Conservation (phyloP, 75 land plant species). For the Picea sitchensis region DNA sequence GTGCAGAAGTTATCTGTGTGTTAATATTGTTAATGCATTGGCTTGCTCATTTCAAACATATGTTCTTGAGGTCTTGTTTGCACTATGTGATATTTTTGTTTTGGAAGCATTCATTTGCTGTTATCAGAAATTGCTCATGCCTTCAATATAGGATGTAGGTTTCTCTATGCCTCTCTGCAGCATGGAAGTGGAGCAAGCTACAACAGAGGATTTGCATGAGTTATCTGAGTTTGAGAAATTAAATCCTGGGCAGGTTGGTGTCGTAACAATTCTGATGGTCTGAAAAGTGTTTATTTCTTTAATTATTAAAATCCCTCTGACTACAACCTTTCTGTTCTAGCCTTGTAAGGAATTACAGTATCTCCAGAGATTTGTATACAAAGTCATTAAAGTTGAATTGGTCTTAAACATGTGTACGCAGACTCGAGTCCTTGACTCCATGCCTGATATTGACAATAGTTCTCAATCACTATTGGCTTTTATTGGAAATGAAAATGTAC, state of each 20-base stretch:
- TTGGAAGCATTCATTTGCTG: background rate
- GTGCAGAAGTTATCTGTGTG: background rate
- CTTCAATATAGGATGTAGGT: constrained; percentile 49
- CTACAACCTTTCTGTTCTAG: too few relatives aligned
- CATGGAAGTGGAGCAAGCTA: constrained; percentile 51
- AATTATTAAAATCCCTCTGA: too few relatives aligned
- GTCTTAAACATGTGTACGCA: constrained; percentile 20
- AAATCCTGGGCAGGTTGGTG: constrained; percentile 84
- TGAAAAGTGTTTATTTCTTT: too few relatives aligned
- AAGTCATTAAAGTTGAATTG: background rate
- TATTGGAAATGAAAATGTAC: constrained; percentile 64
- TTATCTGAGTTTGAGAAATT: constrained; percentile 81
- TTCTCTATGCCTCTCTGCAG: constrained; percentile 85
- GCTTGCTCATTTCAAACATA: background rate
- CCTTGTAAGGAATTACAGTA: too few relatives aligned
- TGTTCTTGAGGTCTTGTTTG: background rate
- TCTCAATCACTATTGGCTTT: constrained; percentile 74
- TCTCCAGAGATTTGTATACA: too few relatives aligned
- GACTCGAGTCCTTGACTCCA: constrained; percentile 56
- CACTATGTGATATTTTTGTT: background rate
- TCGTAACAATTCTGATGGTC: background rate
- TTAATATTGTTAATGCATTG: background rate
- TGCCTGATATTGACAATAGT: constrained; percentile 59
- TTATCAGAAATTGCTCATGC: constrained; percentile 6
- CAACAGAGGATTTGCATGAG: constrained; percentile 73